phyloP scores from a whole-genome alignment of 805 yeast species.

The Hanseniaspora clermontiae region DNA sequence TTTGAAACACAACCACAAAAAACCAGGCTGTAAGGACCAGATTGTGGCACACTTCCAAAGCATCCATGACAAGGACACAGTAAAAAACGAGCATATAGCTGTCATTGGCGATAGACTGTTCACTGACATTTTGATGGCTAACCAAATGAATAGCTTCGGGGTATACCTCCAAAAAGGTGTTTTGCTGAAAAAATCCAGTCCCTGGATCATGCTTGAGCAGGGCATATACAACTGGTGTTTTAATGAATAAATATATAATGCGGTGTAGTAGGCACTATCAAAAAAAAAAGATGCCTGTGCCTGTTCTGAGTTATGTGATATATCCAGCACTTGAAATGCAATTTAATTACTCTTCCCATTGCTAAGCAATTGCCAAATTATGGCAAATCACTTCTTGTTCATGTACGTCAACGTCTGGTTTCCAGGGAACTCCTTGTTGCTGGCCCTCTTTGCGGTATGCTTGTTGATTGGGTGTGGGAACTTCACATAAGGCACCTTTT shows the following conservation, averaged over 20 bases:
- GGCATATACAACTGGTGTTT: background rate
- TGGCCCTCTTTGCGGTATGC: background rate
- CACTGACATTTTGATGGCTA: constrained; percentile 90
- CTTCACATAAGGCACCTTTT: background rate
- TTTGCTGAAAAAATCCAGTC: constrained; percentile 22
- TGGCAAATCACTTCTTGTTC: background rate
- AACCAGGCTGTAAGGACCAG: constrained; percentile 69
- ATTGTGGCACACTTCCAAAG: constrained; percentile 46
- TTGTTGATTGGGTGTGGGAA: constrained; percentile 8
- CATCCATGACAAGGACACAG: constrained; percentile 31
- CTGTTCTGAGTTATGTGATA: too few species aligned
- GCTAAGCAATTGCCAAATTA: too few species aligned
- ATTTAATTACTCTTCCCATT: too few species aligned
- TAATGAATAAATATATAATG: background rate
- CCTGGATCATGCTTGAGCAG: constrained; percentile 19
- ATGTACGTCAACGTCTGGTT: constrained; percentile 6
- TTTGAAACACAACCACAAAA: constrained; percentile 38
- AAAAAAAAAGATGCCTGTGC: too few species aligned
- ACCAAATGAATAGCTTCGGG: constrained; percentile 76
- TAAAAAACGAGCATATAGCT: constrained; percentile 42
- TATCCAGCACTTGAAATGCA: too few species aligned
- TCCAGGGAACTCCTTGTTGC: constrained; percentile 5
- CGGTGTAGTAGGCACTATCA: too few species aligned
- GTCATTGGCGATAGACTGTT: constrained; percentile 83
- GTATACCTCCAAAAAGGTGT: constrained; percentile 81